Base-by-base conservation (phyloP, 2,329 filamentous ascomycete genomes). In the Neonectria hederae region DNA sequence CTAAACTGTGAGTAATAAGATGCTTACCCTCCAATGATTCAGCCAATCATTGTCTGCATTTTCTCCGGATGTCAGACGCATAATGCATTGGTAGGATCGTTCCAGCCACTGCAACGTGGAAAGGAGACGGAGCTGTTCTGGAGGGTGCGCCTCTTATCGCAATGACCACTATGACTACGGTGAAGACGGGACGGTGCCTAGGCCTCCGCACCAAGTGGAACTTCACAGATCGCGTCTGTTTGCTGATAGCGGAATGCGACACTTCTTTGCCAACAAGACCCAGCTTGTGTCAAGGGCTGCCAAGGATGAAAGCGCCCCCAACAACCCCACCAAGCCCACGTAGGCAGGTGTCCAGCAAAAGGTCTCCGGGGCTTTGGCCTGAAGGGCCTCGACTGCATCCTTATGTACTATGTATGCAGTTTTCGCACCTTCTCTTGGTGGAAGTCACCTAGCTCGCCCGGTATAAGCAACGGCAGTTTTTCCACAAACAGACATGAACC, bases 141-240 rank as follows among this genome's bases (percentile, higher is more conserved):
- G 54, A 53, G 46, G 54, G 38, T 35, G 45, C 48, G 40, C 54
- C 54, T 49, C 48, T 32, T 62, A 57, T 62, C 59, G 59, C 54
- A 48, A 30, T 19, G 30, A 62, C 53, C 28, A 40, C 24, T 22
- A 49, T 52, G 53, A 40, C 54, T 53, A 40, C 26, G 30, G 30
- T 32, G 26, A 49, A 8, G 46, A 13, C 19, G 11, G n/a, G 26
- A 32, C 4, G 21, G 22, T 49, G 26, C 28, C 11, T 21, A 14
- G 48, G 19, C 26, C 46, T 9, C 24, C n/a, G n/a, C n/a, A 51
- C 48, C 10, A 35, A 51, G 48, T 51, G 48, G 48, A 51, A 51
- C 48, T 51, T 49, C 14, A 14, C 43, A 19, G n/a, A 32, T 51
- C 48, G 19, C 19, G 46, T 22, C 14, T 49, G 45, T 49, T 49